Evolutionary conservation across 1,284 basidiomycete genomes (phyloP), one percentile per base, ranked within the genome.

Genomic region (Ganoderma multipileum): DNA sequence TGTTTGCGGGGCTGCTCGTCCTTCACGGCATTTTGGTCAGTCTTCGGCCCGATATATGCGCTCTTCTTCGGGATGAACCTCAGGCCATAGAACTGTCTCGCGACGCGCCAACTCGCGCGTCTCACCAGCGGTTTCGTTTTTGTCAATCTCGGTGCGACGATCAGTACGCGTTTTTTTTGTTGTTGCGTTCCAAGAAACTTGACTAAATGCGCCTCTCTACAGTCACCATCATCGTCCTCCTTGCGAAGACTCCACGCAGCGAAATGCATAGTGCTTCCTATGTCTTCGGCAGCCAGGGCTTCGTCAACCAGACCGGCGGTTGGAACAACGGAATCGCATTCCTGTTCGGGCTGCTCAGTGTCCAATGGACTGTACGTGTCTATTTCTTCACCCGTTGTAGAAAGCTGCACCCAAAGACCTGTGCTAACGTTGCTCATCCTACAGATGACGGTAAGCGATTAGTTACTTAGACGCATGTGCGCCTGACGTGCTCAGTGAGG

Each of bases 121-220:
- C 82, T 97, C 71, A 94, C 96, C 0, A 87, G 86, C 64, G 87
- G 87, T 42, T 98, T 96, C 76, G 93, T 98, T 18, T 96, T 97
- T 77, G 84, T 96, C 76, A 96, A 97, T 78, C 82, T 97, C 64
- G 95, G 93, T 54, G 84, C 88, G n/a, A 91, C 90, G 3, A 81
- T 87, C 70, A 74, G 89, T 89, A 70, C 74, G 87, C 78, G 64
- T 66, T 42, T 42, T 26, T 3, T 50, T 58, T 12, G 14, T 18
- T 0, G n/a, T 11, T 11, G 38, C 26, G 18, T 20, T 54, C 16
- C n/a, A 28, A 0, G 12, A n/a, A 16, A 28, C 6, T 16, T 20
- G 16, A 30, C 26, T 55, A 14, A 30, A 23, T 64, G 16, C 11
- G 6, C 38, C 3, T 23, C 12, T 33, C 12, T 18, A 9, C 66